Base-by-base conservation (phyloP, 805 yeast genomes). In the Wickerhamiella lipophila region DNA sequence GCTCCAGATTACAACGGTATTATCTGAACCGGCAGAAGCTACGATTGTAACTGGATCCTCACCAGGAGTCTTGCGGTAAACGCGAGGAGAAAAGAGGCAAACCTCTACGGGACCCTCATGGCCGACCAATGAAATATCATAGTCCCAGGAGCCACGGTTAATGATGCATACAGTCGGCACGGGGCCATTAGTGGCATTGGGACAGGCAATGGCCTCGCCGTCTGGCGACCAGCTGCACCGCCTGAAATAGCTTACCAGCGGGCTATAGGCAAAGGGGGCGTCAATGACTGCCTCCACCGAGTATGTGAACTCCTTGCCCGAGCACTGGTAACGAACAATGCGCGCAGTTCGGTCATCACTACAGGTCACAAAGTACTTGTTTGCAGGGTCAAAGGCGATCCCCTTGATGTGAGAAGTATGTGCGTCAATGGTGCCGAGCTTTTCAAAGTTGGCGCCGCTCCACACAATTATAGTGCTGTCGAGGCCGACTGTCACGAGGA, bases 1-100 rank as follows among this genome's bases (percentile, higher is more conserved):
- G 58, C 79, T 79, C 98, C 98, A 89, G 5, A 89, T 69, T 0
- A 87, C 94, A 34, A 92, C 64, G 1, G 87, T 75, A 58, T 84
- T 79, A 64, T 89, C 98, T 64, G 89, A 97, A 9, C 97, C 97
- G 12, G 89, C 96, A 25, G 96, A 83, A 1, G 96, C 96, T n/a
- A 89, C 70, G 0, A 89, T 75, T 0, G 95, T 81, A 18, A 56
- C 57, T 12, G 55, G 47, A 15, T 46, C 53, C 7, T 30, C 39
- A 38, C 7, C 26, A 9, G 42, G 21, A 27, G 45, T 25, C 26
- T 19, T 9, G 6, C 18, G n/a, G 50, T 63, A 69, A 50, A 65
- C 58, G 6, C 72, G 58, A 1, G 72, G 73, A 30, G 77, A 72
- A 55, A 78, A 78, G 1, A 74, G 62, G 44, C 79, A 77, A 7